phyloP scores from a whole-genome alignment of 805 yeast genomes.

The Pichia gijzeniarum region DNA sequence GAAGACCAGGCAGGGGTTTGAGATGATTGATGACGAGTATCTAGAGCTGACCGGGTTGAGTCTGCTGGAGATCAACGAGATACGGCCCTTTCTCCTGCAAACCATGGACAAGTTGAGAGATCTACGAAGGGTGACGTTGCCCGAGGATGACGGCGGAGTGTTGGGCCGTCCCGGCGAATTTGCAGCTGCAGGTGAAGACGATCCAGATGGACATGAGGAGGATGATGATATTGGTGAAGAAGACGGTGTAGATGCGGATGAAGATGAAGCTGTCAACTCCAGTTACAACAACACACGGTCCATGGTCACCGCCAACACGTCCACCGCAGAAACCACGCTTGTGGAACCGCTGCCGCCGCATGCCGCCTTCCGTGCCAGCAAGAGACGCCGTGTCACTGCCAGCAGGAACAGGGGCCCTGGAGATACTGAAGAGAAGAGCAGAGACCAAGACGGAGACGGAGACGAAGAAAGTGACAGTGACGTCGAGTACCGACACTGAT shows the following conservation, averaged over 20 bases:
- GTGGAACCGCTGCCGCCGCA: neutral
- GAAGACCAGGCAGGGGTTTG: conserved; percentile 75
- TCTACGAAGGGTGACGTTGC: conserved; percentile 35
- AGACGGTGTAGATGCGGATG: conserved; percentile 3
- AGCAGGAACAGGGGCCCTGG: neutral
- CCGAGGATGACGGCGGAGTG: conserved; percentile 5
- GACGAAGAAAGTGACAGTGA: conserved; percentile 2
- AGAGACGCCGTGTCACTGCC: conserved; percentile 3
- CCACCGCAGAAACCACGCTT: neutral
- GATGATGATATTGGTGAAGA: neutral
- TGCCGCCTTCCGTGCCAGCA: neutral
- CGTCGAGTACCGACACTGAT: conserved; percentile 4
- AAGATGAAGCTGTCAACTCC: neutral
- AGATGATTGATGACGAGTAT: conserved; percentile 73
- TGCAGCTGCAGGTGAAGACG: too few species aligned
- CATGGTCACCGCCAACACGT: neutral
- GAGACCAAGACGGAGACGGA: neutral
- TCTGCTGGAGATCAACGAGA: conserved; percentile 77
- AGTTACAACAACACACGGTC: too few species aligned
- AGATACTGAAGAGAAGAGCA: too few species aligned
- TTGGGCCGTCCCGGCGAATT: neutral
- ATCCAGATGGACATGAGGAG: neutral
- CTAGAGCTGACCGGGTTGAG: conserved; percentile 79
- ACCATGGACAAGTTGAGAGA: conserved; percentile 75
- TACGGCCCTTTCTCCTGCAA: conserved; percentile 72